A percentile compares a stretch with the other conserved stretches of the same genome.
Conservation (phyloP, 139 green algal species). For the Coelastrella sp. region DNA sequence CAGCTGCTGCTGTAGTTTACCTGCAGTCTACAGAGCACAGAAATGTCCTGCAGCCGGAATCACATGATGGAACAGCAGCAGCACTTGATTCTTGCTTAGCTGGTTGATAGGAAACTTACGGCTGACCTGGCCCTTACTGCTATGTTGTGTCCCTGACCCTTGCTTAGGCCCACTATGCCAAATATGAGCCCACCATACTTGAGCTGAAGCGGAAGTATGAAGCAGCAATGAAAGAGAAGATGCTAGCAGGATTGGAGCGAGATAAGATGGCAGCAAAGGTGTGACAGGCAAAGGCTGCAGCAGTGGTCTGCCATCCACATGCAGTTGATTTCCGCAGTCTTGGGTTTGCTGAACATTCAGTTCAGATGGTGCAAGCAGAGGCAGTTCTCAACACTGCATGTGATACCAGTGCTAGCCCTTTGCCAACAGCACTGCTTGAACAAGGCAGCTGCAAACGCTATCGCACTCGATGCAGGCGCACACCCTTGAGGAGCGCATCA, state of each 20-base stretch:
- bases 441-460: background rate
- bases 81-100: background rate
- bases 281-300: background rate
- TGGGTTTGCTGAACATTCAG: too few relatives aligned
- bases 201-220: conserved; percentile 92
- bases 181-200: conserved; percentile 91
- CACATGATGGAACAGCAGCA: background rate
- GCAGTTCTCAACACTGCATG: too few relatives aligned
- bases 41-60: too few relatives aligned
- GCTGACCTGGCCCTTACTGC: background rate
- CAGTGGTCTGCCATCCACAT: too few relatives aligned
- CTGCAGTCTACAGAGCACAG: too few relatives aligned
- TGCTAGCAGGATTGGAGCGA: conserved; percentile 79
- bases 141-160: background rate
- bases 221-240: conserved; percentile 90
- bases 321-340: too few relatives aligned
- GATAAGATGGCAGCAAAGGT: conserved; percentile 72
- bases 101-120: background rate
- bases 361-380: too few relatives aligned
- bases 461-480: conserved; percentile 16
- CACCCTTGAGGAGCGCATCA: conserved; percentile 54
- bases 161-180: conserved; percentile 76
- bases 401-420: too few relatives aligned
- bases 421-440: too few relatives aligned
- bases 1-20: background rate